Evolutionary conservation across 352 stramenopile species (phyloP).

Genomic region (Pythium aphanidermatum): DNA sequence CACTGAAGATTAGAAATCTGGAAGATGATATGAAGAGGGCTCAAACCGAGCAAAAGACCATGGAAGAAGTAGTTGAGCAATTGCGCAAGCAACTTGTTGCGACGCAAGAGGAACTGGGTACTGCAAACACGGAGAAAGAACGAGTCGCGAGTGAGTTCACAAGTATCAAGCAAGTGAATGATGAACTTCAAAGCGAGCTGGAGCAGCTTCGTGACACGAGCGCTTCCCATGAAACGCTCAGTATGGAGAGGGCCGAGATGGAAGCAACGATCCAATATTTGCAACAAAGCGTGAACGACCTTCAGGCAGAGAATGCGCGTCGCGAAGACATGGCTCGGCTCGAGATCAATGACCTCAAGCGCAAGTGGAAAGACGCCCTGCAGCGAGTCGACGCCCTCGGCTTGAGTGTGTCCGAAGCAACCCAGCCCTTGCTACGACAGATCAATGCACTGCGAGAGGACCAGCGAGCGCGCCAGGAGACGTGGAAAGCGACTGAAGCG

Average conservation of each 20-base stretch:
- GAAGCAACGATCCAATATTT: slow-evolving; percentile 57
- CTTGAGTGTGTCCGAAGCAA: slow-evolving; percentile 62
- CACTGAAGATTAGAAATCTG: slow-evolving; percentile 31
- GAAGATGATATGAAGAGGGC: slow-evolving; percentile 51
- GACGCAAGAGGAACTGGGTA: slow-evolving; percentile 25
- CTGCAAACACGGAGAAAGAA: slow-evolving; percentile 23
- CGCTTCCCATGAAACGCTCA: slow-evolving; percentile 44
- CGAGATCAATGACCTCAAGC: slow-evolving; percentile 56
- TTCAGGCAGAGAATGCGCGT: slow-evolving; percentile 46
- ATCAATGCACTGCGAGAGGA: slow-evolving; percentile 68
- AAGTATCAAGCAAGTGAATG: slow-evolving; percentile 26
- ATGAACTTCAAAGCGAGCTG: slow-evolving; percentile 30
- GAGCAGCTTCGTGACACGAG: slow-evolving; percentile 32
- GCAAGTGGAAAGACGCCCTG: slow-evolving; percentile 78
- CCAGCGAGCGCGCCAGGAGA: slow-evolving; percentile 45
- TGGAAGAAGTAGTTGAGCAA: slow-evolving; percentile 17
- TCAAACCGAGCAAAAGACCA: slow-evolving; percentile 28
- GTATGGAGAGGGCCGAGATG: slow-evolving; percentile 46
- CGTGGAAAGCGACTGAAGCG: slow-evolving; percentile 45
- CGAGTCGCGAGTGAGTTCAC: slow-evolving; percentile 22
- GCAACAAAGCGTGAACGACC: slow-evolving; percentile 41
- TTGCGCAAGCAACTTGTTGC: slow-evolving; percentile 15
- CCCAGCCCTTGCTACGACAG: slow-evolving; percentile 67
- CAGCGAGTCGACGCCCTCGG: slow-evolving; percentile 58
- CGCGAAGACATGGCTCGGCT: slow-evolving; percentile 55